phyloP scores from a whole-genome alignment of 805 yeast species.

The Gaillardinia entomophila region DNA sequence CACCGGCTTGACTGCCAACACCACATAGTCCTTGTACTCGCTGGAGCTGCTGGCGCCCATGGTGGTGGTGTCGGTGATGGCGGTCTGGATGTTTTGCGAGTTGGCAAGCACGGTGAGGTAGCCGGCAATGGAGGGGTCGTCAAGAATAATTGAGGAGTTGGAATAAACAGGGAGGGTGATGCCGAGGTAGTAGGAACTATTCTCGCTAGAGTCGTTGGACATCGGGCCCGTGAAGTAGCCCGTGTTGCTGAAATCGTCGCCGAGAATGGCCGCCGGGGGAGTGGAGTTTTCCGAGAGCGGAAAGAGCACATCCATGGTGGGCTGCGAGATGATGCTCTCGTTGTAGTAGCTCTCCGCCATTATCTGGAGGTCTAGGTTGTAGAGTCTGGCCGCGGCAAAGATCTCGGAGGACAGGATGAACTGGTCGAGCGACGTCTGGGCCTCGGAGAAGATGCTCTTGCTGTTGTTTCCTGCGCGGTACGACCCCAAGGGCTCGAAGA shows the following conservation, averaged over 20 bases:
- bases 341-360: slow-evolving; percentile 36
- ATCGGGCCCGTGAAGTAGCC: slow-evolving; percentile 63
- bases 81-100: slow-evolving; percentile 25
- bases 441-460: slow-evolving; percentile 35
- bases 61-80: slow-evolving; percentile 18
- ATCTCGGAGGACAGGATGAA: slow-evolving; percentile 59
- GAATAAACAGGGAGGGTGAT: slow-evolving; percentile 73
- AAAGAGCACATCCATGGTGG: slow-evolving; percentile 33
- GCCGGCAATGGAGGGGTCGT: slow-evolving; percentile 60
- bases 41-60: slow-evolving; percentile 1
- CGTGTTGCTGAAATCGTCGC: slow-evolving; percentile 7
- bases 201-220: slow-evolving; percentile 24
- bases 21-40: slow-evolving; percentile 19
- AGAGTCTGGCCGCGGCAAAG: slow-evolving; percentile 60
- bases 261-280: slow-evolving; percentile 39
- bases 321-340: slow-evolving; percentile 16
- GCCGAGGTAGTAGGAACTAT: slow-evolving; percentile 52
- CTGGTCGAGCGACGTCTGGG: slow-evolving; percentile 44
- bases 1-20: slow-evolving; percentile 27
- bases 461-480: slow-evolving; percentile 72
- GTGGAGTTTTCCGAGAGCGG: slow-evolving; percentile 45
- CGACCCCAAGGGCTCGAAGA: slow-evolving; percentile 55
- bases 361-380: slow-evolving; percentile 50
- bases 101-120: slow-evolving; percentile 54
- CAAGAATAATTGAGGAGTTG: slow-evolving; percentile 57